Conservation (phyloP, 768 basidiomycete species). For the Suillus spraguei region DNA sequence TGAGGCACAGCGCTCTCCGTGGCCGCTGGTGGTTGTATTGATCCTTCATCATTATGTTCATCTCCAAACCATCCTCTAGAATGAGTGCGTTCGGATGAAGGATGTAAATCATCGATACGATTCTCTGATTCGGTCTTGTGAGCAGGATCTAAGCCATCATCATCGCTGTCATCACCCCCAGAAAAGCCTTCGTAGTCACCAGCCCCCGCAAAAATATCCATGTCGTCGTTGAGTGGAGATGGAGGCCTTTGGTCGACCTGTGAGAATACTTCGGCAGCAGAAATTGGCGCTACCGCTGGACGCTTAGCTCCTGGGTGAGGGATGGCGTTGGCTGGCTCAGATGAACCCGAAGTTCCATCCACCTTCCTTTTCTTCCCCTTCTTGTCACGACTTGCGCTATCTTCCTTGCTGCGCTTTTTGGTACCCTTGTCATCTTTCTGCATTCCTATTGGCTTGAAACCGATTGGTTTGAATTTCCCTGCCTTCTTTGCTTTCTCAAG, state of each 20-base stretch:
- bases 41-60: constrained; percentile 31
- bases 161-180: constrained; percentile 43
- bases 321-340: constrained; percentile 28
- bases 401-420: constrained; percentile 50
- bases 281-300: constrained; percentile 7
- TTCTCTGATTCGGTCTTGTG: constrained; percentile 11
- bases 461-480: constrained; percentile 54
- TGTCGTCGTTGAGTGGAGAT: constrained; percentile 49
- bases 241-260: constrained; percentile 14
- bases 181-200: constrained; percentile 80
- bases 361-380: constrained; percentile 64
- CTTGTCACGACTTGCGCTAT: constrained; percentile 39
- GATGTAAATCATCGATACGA: constrained; percentile 4
- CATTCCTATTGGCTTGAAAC: constrained; percentile 62
- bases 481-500: constrained; percentile 41
- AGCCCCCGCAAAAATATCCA: constrained; percentile 87
- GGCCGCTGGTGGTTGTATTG: background rate
- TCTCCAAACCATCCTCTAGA: constrained; percentile 51
- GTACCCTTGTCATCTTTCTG: constrained; percentile 44
- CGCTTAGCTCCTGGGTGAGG: constrained; percentile 24
- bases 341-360: constrained; percentile 26
- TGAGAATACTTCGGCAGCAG: constrained; percentile 10
- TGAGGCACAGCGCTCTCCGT: constrained; percentile 14
- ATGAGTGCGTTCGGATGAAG: constrained; percentile 7
- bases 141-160: constrained; percentile 15